Percentiles rank a stretch among this genome's conserved stretches.
These are phyloP conservation scores for Sequoia sempervirens DNA, from an alignment of 75 land plant species.

Conservation along the genomic window DNA sequence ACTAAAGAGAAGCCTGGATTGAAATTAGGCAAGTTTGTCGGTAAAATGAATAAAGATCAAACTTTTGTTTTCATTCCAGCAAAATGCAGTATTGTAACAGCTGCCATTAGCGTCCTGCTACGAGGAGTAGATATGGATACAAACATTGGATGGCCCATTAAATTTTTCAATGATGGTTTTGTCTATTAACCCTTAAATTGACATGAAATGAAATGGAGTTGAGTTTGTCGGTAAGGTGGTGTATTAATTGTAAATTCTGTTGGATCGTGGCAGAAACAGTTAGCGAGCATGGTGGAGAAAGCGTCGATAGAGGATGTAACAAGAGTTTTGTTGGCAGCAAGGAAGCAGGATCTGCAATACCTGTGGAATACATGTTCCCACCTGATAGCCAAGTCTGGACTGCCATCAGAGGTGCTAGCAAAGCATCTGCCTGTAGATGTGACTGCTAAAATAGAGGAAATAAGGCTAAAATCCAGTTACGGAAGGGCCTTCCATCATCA, in stretches of 20 bases:
- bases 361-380: slow-evolving; percentile 81
- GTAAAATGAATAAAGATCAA: too few relatives aligned
- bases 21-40: too few relatives aligned
- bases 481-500: slow-evolving; percentile 12
- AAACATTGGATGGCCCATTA: neutral
- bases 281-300: slow-evolving; percentile 80
- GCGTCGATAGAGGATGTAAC: slow-evolving; percentile 89
- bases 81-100: too few relatives aligned
- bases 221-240: neutral
- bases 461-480: slow-evolving; percentile 56
- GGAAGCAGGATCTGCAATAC: slow-evolving; percentile 77
- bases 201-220: too few relatives aligned
- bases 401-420: slow-evolving; percentile 67
- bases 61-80: too few relatives aligned
- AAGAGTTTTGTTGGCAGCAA: slow-evolving; percentile 76
- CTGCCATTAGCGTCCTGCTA: too few relatives aligned
- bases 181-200: too few relatives aligned
- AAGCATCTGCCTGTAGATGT: slow-evolving; percentile 83
- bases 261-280: slow-evolving; percentile 50
- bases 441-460: slow-evolving; percentile 74
- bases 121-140: too few relatives aligned
- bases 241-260: neutral
- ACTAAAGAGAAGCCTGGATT: too few relatives aligned
- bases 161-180: neutral
- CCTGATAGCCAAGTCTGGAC: slow-evolving; percentile 81